Conservation (phyloP, 768 basidiomycete genomes). For the Mycena galericulata region DNA sequence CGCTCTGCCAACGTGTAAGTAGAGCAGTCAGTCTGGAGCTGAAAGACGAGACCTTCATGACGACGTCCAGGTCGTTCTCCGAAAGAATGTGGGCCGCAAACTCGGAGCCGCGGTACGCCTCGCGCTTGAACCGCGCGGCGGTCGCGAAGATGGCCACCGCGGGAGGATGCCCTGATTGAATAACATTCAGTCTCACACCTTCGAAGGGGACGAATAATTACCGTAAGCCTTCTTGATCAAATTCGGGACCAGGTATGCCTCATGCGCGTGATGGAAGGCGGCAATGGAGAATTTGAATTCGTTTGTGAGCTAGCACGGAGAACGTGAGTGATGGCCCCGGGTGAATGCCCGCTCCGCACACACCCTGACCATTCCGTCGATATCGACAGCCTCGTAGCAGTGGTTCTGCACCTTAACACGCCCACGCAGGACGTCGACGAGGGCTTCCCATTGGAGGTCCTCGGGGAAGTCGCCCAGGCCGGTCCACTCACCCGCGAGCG, state of each 20-base stretch:
- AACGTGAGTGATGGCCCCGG: conserved; percentile 79
- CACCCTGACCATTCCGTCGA: conserved; percentile 74
- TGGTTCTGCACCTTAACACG: conserved; percentile 72
- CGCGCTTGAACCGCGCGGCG: conserved; percentile 63
- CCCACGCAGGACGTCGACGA: conserved; percentile 80
- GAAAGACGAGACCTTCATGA: conserved; percentile 73
- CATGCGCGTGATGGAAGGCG: conserved; percentile 82
- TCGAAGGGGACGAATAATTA: conserved; percentile 20
- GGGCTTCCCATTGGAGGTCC: conserved; percentile 74
- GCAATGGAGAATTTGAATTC: conserved; percentile 85
- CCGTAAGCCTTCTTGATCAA: conserved; percentile 80
- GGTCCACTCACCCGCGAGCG: conserved; percentile 56
- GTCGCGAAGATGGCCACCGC: conserved; percentile 82
- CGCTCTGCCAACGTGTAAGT: conserved; percentile 50
- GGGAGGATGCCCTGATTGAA: conserved; percentile 67
- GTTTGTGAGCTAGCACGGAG: conserved; percentile 69
- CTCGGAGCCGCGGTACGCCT: conserved; percentile 77
- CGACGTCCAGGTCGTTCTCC: conserved; percentile 76
- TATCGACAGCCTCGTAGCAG: conserved; percentile 69
- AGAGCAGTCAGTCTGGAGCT: neutral
- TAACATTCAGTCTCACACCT: conserved; percentile 45
- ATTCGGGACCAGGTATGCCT: conserved; percentile 83
- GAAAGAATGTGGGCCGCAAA: conserved; percentile 83
- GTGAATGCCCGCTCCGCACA: conserved; percentile 35
- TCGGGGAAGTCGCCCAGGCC: conserved; percentile 69